Evolutionary conservation across 768 basidiomycete genomes (phyloP).

Genomic region (Mycena galericulata): DNA sequence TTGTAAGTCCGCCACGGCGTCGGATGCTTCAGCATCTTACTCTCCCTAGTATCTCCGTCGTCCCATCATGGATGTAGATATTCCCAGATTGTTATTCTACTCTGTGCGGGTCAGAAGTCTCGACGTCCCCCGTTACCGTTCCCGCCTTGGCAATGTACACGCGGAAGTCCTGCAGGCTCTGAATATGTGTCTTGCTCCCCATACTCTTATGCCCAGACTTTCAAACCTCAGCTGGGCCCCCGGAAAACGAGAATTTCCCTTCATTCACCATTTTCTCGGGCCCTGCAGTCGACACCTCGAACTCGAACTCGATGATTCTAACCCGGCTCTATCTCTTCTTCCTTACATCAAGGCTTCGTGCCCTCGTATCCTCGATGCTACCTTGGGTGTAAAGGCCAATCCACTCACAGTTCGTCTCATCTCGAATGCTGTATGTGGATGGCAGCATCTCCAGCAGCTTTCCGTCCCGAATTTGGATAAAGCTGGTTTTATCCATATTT

Average conservation of each 20-base stretch:
- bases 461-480: conserved; percentile 11
- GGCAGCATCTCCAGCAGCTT: conserved; percentile 15
- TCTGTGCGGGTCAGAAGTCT: conserved; percentile 16
- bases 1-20: conserved; percentile 2
- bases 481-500: conserved; percentile 8
- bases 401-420: neutral
- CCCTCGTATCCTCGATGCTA: neutral
- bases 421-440: conserved; percentile 22
- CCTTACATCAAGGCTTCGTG: conserved; percentile 19
- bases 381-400: neutral
- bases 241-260: neutral
- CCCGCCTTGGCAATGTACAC: too few relatives aligned
- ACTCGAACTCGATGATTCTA: neutral
- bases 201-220: conserved; percentile 20
- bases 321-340: conserved; percentile 6
- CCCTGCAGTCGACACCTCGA: neutral
- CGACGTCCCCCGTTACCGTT: neutral
- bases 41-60: conserved; percentile 5
- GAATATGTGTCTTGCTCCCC: conserved; percentile 5
- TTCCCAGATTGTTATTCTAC: conserved; percentile 28
- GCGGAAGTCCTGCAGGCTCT: conserved; percentile 11
- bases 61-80: conserved; percentile 9
- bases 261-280: conserved; percentile 11
- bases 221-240: conserved; percentile 7
- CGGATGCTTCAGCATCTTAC: neutral